A percentile compares a stretch with the other conserved stretches of the same genome.
Evolutionary conservation across 179 eudicot species (phyloP).

Genomic region (Beta macrorhiza): DNA sequence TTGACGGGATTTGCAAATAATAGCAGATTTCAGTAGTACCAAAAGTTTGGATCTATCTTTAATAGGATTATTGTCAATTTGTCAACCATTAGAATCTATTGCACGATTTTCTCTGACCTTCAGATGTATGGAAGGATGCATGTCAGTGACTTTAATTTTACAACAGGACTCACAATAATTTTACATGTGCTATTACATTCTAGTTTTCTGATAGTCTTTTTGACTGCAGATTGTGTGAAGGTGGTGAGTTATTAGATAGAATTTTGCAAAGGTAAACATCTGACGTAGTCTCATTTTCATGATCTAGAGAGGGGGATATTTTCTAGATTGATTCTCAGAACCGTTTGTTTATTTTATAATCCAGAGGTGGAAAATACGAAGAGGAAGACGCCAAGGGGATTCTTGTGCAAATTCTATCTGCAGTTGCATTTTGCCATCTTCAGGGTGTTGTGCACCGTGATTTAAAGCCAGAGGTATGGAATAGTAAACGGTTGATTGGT

Average conservation of each 20-base stretch:
- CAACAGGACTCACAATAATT: neutral
- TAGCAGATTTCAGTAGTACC: neutral
- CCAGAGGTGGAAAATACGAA: constrained; percentile 85
- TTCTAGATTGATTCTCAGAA: neutral
- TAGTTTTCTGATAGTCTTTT: neutral
- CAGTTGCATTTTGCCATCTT: constrained; percentile 88
- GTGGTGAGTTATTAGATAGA: constrained; percentile 89
- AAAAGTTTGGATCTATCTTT: neutral
- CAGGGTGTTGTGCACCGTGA: constrained; percentile 99
- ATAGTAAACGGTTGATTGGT: neutral
- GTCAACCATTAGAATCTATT: neutral
- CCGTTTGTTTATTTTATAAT: constrained; percentile 17
- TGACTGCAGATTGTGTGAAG: constrained; percentile 84
- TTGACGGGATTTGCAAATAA: neutral
- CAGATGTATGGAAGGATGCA: neutral
- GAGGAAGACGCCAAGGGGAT: constrained; percentile 88
- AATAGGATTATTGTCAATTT: neutral
- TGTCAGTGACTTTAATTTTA: neutral
- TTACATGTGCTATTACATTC: neutral
- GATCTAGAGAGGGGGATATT: neutral
- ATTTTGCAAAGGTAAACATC: constrained; percentile 75
- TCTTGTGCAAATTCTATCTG: constrained; percentile 69
- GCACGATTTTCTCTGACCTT: neutral
- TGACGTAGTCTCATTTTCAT: neutral
- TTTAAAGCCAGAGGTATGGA: constrained; percentile 84